These are phyloP conservation scores for Gamsiella multidivaricata DNA, from an alignment of 192 early-diverging fungal species.

Conservation along the genomic window DNA sequence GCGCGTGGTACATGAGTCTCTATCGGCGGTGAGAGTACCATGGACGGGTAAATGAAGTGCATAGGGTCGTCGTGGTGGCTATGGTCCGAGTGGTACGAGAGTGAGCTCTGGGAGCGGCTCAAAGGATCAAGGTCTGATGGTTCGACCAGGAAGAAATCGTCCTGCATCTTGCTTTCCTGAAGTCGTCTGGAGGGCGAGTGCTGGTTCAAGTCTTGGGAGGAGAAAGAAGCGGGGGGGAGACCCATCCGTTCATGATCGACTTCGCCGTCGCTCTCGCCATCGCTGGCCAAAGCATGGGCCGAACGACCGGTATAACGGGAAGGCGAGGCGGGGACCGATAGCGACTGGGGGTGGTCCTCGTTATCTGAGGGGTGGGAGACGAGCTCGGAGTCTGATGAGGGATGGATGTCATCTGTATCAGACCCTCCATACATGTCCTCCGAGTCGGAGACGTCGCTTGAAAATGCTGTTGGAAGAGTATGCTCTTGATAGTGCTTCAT, in stretches of 20 bases:
- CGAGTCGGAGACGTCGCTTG: conserved; percentile 31
- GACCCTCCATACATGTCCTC: conserved; percentile 23
- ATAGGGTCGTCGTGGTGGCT: conserved; percentile 14
- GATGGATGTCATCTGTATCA: conserved; percentile 30
- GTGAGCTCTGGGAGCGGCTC: conserved; percentile 29
- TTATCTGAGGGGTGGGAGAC: conserved; percentile 48
- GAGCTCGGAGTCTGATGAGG: conserved; percentile 41
- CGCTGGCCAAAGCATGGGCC: background rate
- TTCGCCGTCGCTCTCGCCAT: conserved; percentile 9
- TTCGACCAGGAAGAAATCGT: conserved; percentile 37
- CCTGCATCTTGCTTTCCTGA: background rate
- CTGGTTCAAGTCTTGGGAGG: conserved; percentile 19
- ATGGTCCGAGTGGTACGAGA: conserved; percentile 31
- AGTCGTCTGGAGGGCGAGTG: background rate
- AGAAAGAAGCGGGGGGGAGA: conserved; percentile 11
- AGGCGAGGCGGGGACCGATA: conserved; percentile 1
- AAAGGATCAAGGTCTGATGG: conserved; percentile 27
- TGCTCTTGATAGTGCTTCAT: background rate
- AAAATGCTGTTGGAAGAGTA: conserved; percentile 4
- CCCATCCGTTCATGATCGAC: conserved; percentile 8
- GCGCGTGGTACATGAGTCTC: background rate
- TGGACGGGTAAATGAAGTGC: conserved; percentile 43
- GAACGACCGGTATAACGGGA: background rate
- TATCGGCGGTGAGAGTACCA: conserved; percentile 16
- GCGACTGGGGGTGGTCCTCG: conserved; percentile 14